Evolutionary conservation across 1,139 yeast species (phyloP).

Genomic region (Hemisphaericaspora xylofermentans): DNA sequence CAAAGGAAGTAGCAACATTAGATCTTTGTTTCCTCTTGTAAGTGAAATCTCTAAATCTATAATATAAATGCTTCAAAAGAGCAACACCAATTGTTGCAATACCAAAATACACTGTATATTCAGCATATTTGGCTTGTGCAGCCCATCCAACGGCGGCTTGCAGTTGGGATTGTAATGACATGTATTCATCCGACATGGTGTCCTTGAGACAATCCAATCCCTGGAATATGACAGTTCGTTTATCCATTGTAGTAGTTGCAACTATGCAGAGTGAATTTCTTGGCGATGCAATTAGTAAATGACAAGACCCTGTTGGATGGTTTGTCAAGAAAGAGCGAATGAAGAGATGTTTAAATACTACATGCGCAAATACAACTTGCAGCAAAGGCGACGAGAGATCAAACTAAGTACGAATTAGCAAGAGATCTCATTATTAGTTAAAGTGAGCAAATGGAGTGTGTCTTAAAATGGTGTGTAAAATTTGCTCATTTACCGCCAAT

Average conservation of each 20-base stretch:
- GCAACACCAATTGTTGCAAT: conserved; percentile 38
- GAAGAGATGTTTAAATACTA: not conserved
- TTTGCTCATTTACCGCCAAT: conserved; percentile 8
- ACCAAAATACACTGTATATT: conserved; percentile 47
- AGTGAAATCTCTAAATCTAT: conserved; percentile 32
- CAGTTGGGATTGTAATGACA: conserved; percentile 24
- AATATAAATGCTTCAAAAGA: conserved; percentile 39
- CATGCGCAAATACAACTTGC: no score
- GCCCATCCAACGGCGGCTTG: conserved; percentile 44
- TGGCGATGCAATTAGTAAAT: not conserved
- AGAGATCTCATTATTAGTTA: no score
- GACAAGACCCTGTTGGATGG: not conserved
- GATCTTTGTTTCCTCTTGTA: conserved; percentile 18
- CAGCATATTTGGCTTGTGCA: conserved; percentile 40
- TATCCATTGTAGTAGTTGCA: conserved; percentile 5
- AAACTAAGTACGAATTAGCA: no score
- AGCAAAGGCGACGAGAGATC: no score
- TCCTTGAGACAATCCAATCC: conserved; percentile 52
- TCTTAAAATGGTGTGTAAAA: conserved; percentile 3
- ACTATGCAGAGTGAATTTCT: not conserved
- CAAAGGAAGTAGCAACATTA: conserved; percentile 16
- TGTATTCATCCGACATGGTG: conserved; percentile 26
- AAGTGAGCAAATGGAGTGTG: conserved; percentile 6
- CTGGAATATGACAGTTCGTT: conserved; percentile 24
- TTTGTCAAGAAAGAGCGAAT: not conserved